Conservation (phyloP, 495 filamentous ascomycete species). For the Stereocaulon alpinum region DNA sequence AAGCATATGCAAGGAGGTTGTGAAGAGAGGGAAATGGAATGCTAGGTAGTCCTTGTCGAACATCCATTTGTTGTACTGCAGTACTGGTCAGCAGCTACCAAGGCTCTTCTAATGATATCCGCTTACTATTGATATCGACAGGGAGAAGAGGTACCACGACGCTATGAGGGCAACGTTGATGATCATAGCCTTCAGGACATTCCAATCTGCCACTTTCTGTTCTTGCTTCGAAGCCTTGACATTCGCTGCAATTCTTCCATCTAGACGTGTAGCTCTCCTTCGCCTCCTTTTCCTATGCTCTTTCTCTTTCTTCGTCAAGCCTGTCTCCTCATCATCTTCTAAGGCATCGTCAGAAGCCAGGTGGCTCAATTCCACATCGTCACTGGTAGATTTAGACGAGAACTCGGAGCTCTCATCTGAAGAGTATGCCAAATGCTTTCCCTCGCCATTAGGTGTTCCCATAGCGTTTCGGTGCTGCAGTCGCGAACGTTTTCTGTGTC, state of each 20-base stretch:
- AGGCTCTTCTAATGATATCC: not conserved
- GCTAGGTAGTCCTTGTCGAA: conserved; percentile 75
- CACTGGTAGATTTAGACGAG: conserved; percentile 36
- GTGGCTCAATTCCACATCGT: conserved; percentile 48
- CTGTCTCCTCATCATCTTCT: conserved; percentile 85
- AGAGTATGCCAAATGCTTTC: conserved; percentile 12
- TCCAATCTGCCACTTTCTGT: conserved; percentile 46
- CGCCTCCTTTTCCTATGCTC: conserved; percentile 54
- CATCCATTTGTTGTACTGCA: conserved; percentile 99
- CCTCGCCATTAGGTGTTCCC: conserved; percentile 23
- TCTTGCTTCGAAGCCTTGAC: conserved; percentile 37
- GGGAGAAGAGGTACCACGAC: conserved; percentile 89
- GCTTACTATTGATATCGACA: conserved; percentile 88
- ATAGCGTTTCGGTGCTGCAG: not conserved
- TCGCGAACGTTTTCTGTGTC: not conserved
- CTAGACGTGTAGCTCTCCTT: conserved; percentile 56
- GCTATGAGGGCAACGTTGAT: conserved; percentile 69
- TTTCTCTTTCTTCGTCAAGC: conserved; percentile 63
- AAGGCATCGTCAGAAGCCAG: conserved; percentile 57
- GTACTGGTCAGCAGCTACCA: not conserved
- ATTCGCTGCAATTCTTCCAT: conserved; percentile 56
- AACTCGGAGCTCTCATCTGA: conserved; percentile 34
- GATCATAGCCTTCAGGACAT: conserved; percentile 52
- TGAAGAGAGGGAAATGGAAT: conserved; percentile 93
- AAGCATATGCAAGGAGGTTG: conserved; percentile 88